Evolutionary conservation across 2,329 filamentous ascomycete genomes (phyloP).

Genomic region (Hypoxylon sp.): DNA sequence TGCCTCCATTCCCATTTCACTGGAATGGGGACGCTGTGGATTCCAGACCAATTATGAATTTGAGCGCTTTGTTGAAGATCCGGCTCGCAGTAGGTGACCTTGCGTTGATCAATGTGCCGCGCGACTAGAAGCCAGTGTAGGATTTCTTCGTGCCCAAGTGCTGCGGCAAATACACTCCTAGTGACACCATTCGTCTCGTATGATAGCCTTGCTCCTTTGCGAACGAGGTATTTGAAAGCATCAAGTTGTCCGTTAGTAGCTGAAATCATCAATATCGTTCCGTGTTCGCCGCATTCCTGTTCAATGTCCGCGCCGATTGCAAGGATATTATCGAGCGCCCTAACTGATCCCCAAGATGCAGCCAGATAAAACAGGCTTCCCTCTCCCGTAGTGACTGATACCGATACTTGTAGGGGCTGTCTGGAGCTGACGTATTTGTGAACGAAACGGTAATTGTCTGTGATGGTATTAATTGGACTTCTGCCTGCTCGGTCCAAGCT

Average conservation of each 20-base stretch:
- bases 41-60: neutral
- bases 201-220: neutral
- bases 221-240: constrained; percentile 1
- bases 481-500: neutral
- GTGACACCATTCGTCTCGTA: neutral
- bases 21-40: neutral
- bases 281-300: constrained; percentile 4
- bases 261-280: constrained; percentile 20
- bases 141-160: neutral
- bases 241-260: neutral
- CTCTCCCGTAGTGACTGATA: neutral
- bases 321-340: constrained; percentile 16
- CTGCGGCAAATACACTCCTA: neutral
- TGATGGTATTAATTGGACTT: neutral
- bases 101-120: neutral
- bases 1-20: neutral
- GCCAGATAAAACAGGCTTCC: neutral
- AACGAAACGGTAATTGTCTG: neutral
- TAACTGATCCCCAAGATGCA: neutral
- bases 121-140: neutral
- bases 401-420: neutral
- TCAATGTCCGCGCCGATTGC: constrained; percentile 28
- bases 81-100: neutral
- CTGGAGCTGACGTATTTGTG: neutral
- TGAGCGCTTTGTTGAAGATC: neutral